A percentile compares a stretch with the other conserved stretches of the same genome.
These are phyloP conservation scores for Candida ponderosae DNA, from an alignment of 805 yeast genomes.

Conservation along the genomic window DNA sequence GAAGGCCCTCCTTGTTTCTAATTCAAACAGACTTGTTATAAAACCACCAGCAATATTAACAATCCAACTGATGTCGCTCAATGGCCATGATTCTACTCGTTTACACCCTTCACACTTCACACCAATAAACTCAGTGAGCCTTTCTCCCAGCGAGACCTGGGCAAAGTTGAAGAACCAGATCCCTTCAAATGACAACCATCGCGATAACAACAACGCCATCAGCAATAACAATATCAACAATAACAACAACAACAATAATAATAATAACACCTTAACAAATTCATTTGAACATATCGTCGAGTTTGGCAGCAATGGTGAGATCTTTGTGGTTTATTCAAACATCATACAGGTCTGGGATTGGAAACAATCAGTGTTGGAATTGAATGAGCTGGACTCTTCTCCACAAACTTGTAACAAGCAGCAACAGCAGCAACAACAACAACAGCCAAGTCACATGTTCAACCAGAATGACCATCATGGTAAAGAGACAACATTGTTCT, in stretches of 20 bases:
- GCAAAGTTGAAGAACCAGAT: neutral
- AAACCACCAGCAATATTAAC: no score
- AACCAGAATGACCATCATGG: neutral
- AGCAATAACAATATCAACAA: neutral
- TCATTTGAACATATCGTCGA: conserved; percentile 12
- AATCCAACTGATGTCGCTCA: neutral
- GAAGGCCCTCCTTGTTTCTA: no score
- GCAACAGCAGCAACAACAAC: neutral
- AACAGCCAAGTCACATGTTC: neutral
- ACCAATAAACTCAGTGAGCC: neutral
- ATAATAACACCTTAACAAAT: neutral
- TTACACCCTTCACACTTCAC: neutral
- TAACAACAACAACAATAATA: neutral
- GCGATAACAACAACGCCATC: neutral
- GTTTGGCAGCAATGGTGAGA: conserved; percentile 31
- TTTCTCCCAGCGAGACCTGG: neutral
- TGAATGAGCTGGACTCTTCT: neutral
- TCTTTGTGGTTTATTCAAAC: conserved; percentile 21
- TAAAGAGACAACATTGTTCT: conserved; percentile 12
- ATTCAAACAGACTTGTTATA: no score
- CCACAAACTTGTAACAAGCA: neutral
- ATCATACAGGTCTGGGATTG: conserved; percentile 34
- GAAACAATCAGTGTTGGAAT: conserved; percentile 17
- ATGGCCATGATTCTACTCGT: neutral
- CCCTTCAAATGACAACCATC: neutral